Percentiles rank a stretch among this genome's conserved stretches.
phyloP scores from a whole-genome alignment of 2,329 filamentous ascomycete genomes.

The Sporothrix brasiliensis region DNA sequence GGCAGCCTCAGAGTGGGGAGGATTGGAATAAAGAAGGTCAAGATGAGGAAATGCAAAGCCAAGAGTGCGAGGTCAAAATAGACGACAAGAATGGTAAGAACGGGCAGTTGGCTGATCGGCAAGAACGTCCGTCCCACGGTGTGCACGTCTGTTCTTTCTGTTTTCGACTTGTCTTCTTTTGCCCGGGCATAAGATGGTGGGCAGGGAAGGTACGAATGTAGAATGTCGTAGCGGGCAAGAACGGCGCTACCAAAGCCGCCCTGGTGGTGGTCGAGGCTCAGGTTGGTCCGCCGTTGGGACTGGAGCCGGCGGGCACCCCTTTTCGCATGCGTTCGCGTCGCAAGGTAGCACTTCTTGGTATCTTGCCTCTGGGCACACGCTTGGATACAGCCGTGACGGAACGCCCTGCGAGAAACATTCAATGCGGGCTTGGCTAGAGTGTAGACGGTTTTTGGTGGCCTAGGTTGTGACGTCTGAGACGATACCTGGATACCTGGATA shows the following conservation, averaged over 20 bases:
- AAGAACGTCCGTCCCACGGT: neutral
- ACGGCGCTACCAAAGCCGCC: neutral
- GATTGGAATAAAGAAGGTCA: neutral
- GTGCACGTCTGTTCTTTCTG: slow-evolving; percentile 7
- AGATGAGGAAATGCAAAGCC: neutral
- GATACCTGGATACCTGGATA: neutral
- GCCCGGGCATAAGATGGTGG: neutral
- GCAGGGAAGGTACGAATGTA: slow-evolving; percentile 10
- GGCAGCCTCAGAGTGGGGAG: no score
- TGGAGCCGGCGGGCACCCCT: slow-evolving; percentile 1
- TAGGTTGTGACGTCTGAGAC: neutral
- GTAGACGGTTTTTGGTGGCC: no score
- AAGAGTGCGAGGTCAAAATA: no score
- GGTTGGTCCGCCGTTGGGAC: slow-evolving; percentile 15
- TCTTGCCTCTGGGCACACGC: neutral
- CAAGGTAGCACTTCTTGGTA: neutral
- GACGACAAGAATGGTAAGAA: neutral
- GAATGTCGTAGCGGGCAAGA: slow-evolving; percentile 2
- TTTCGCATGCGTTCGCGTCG: slow-evolving; percentile 11
- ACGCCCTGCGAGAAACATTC: neutral
- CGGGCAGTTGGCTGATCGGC: neutral
- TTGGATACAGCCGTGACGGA: neutral
- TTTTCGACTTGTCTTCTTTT: neutral
- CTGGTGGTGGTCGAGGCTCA: neutral
- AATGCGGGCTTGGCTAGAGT: no score